Evolutionary conservation across 331 rosid species (phyloP).

Genomic region (Arachis monticola): DNA sequence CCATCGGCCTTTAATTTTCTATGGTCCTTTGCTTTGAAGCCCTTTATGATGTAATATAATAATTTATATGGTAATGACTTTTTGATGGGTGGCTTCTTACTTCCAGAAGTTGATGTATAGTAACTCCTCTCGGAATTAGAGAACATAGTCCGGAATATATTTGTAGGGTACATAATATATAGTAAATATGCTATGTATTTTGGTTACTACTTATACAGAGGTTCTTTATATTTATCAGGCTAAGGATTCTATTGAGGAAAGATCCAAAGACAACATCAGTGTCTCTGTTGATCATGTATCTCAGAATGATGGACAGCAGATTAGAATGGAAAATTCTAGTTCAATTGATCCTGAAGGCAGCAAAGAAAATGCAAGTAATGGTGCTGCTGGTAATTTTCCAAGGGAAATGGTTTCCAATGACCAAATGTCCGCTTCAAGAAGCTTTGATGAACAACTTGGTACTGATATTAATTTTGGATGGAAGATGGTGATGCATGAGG

Average conservation of each 20-base stretch:
- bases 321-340: conserved; percentile 36
- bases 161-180: conserved; percentile 13
- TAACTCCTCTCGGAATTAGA: not conserved
- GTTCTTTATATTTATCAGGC: conserved; percentile 52
- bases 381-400: conserved; percentile 40
- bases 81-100: not conserved
- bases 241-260: conserved; percentile 47
- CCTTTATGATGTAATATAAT: not conserved
- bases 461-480: conserved; percentile 75
- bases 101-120: not conserved
- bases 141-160: conserved; percentile 1
- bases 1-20: not conserved
- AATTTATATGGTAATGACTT: not conserved
- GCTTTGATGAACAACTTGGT: conserved; percentile 45
- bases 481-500: conserved; percentile 97
- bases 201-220: conserved; percentile 23
- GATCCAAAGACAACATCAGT: conserved; percentile 42
- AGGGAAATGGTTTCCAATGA: conserved; percentile 50
- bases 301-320: conserved; percentile 54
- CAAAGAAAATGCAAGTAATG: conserved; percentile 51
- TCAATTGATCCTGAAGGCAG: conserved; percentile 46
- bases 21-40: conserved; percentile 22
- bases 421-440: conserved; percentile 48
- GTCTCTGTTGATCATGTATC: conserved; percentile 44
- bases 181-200: conserved; percentile 13